phyloP scores from a whole-genome alignment of 345 rosid genomes.

The Psidium friedrichsthalianum region DNA sequence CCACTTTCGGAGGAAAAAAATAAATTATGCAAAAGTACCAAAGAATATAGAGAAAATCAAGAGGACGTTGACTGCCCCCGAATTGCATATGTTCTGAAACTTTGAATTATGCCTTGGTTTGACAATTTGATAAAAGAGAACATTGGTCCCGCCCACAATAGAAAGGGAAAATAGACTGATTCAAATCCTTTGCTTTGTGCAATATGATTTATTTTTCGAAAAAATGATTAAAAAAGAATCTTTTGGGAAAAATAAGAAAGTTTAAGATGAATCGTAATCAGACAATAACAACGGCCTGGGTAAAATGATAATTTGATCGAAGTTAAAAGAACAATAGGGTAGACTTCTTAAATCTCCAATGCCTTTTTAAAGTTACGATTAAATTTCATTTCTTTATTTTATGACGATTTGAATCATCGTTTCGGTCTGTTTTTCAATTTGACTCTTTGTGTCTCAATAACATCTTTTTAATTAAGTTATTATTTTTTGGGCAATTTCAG shows the following conservation, averaged over 20 bases:
- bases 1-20: background rate
- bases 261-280: background rate
- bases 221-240: background rate
- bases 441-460: background rate
- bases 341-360: no score
- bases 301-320: no score
- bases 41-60: background rate
- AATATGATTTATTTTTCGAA: background rate
- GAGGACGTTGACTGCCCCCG: background rate
- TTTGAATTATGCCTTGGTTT: background rate
- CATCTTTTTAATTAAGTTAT: background rate
- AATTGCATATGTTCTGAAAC: background rate
- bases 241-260: background rate
- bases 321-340: background rate
- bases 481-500: background rate
- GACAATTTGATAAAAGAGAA: background rate
- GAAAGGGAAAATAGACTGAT: background rate
- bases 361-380: background rate
- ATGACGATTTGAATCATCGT: fast-evolving
- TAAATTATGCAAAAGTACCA: background rate
- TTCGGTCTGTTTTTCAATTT: background rate
- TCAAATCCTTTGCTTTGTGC: background rate
- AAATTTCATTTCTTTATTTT: no score
- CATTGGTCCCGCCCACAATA: background rate
- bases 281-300: background rate